Conservation (phyloP, 495 filamentous ascomycete species). For the Penicillium psychrofluorescens region DNA sequence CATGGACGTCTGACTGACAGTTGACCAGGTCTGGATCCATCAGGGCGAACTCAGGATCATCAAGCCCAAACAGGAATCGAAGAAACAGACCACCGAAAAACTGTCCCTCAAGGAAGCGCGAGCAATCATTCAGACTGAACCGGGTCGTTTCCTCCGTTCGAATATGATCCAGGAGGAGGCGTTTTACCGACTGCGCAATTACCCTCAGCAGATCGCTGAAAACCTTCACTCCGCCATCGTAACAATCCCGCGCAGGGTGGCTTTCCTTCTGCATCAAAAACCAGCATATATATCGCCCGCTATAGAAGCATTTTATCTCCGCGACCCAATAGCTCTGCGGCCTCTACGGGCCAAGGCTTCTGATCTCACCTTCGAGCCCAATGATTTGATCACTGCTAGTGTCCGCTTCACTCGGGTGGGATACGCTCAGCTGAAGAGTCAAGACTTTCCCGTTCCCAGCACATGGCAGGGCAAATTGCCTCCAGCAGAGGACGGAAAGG, state of each 20-base stretch:
- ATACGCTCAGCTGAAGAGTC: conserved; percentile 86
- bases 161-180: conserved; percentile 76
- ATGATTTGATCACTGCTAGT: conserved; percentile 71
- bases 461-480: conserved; percentile 48
- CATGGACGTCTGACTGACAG: too few relatives aligned
- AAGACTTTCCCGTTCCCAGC: conserved; percentile 66
- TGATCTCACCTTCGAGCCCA: conserved; percentile 57
- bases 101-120: conserved; percentile 55
- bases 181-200: conserved; percentile 77
- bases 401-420: conserved; percentile 79
- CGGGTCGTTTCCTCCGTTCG: conserved; percentile 52
- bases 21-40: conserved; percentile 63
- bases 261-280: conserved; percentile 67
- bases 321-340: conserved; percentile 73
- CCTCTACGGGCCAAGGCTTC: conserved; percentile 48
- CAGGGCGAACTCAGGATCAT: conserved; percentile 67
- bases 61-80: conserved; percentile 41
- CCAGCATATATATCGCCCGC: conserved; percentile 73
- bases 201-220: conserved; percentile 63
- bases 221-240: conserved; percentile 66
- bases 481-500: conserved; percentile 23
- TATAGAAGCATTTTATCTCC: conserved; percentile 85
- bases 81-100: conserved; percentile 31
- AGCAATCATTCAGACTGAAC: conserved; percentile 44
- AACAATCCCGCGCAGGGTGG: conserved; percentile 73